Evolutionary conservation across 129 eudicot genomes (phyloP), one percentile per base, ranked within the genome.

Genomic region (Daucus carota): DNA sequence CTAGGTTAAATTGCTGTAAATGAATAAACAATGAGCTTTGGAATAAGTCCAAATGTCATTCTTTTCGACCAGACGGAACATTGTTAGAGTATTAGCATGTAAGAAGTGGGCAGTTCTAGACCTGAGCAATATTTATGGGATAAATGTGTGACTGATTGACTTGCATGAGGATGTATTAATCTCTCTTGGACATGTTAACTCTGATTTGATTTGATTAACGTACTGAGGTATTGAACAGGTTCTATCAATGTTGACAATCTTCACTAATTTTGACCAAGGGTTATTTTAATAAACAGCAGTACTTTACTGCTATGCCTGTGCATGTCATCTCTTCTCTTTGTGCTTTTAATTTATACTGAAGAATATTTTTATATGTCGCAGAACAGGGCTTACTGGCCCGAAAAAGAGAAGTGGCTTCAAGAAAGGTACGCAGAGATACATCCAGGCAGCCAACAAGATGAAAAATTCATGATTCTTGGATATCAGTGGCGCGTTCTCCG

Each of bases 401-500:
- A 77, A 85, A 84, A 89, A 45, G 97, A 91, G 73, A 84, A 81
- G 24, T 91, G 96, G 98, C 97, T 93, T 76, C 72, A 76, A 45
- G 80, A 91, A 78, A 87, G 90, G 80, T 87, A 88, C 76, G 83
- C 82, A 68, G 86, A 88, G 81, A 68, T 87, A 40, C 42, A 76
- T 78, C 89, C 91, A 77, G 83, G 76, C 67, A 40, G 45, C 33
- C 75, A 80, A 71, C 68, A 65, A 8, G 70, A 82, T 28, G 86
- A 10, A 36, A 44, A 45, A 40, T 82, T 93, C 70, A 81, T 77
- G 48, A 74, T 93, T 73, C 82, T 88, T 83, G 98, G 92, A 69
- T 91, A 90, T 82, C 92, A 87, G 36, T 94, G 98, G 98, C 90
- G 93, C 13, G 72, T 88, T 33, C 97, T 94, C 86, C 92, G 91